A percentile compares a stretch with the other conserved stretches of the same genome.
These are phyloP conservation scores for Podospora conica DNA, from an alignment of 495 filamentous ascomycete species.

Conservation along the genomic window DNA sequence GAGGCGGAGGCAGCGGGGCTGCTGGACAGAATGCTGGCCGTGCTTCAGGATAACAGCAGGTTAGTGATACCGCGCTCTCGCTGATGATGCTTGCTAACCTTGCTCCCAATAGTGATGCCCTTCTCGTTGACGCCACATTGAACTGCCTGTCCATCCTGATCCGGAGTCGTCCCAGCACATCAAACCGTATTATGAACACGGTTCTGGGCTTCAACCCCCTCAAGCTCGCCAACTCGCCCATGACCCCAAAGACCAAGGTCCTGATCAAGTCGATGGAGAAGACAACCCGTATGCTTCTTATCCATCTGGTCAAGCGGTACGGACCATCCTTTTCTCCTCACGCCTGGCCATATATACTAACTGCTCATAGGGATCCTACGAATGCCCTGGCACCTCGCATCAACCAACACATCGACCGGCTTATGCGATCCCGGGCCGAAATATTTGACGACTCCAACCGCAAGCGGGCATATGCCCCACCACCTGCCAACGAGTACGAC, in stretches of 20 bases:
- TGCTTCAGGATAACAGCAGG: slow-evolving; percentile 81
- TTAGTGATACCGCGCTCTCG: slow-evolving; percentile 34
- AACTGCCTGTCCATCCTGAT: slow-evolving; percentile 79
- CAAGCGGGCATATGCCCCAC: slow-evolving; percentile 67
- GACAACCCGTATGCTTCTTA: slow-evolving; percentile 73
- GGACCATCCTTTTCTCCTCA: not conserved
- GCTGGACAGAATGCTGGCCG: slow-evolving; percentile 79
- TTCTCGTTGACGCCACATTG: slow-evolving; percentile 86
- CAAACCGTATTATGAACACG: slow-evolving; percentile 75
- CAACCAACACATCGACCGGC: slow-evolving; percentile 71
- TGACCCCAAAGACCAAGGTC: slow-evolving; percentile 72
- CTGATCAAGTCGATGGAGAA: slow-evolving; percentile 89
- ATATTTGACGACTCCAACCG: slow-evolving; percentile 68
- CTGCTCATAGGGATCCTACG: slow-evolving; percentile 54
- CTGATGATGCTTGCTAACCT: not conserved
- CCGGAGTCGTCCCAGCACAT: slow-evolving; percentile 69
- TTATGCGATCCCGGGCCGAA: slow-evolving; percentile 67
- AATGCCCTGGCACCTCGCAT: slow-evolving; percentile 64
- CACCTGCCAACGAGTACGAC: slow-evolving; percentile 51
- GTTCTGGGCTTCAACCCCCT: slow-evolving; percentile 90
- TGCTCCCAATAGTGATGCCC: slow-evolving; percentile 58
- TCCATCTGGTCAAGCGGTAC: slow-evolving; percentile 73
- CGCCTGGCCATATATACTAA: slow-evolving; percentile 18
- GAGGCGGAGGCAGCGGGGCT: slow-evolving; percentile 89
- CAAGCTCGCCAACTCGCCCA: slow-evolving; percentile 64